phyloP scores from a whole-genome alignment of 306 rosid genomes.

The Begonia loranthoides region DNA sequence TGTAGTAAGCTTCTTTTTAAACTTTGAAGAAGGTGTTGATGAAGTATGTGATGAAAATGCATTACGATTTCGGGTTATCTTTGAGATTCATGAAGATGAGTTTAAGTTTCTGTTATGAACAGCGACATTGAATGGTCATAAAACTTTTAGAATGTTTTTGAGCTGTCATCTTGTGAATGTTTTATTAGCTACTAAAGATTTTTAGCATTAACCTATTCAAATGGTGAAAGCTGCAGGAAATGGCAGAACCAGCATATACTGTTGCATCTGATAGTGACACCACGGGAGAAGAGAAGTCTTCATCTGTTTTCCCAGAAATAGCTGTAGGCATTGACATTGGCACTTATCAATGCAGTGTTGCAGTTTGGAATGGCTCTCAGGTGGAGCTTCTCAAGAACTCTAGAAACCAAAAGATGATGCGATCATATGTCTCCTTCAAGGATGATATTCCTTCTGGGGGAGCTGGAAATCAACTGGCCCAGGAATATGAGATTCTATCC shows the following conservation, averaged over 20 bases:
- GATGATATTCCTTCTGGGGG: constrained; percentile 58
- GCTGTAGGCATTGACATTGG: constrained; percentile 82
- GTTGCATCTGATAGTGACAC: constrained; percentile 80
- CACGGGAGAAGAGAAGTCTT: constrained; percentile 47
- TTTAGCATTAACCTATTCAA: not conserved
- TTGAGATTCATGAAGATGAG: not conserved
- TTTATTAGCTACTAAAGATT: not conserved
- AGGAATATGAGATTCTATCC: constrained; percentile 48
- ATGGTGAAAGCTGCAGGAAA: constrained; percentile 27
- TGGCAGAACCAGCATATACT: constrained; percentile 72
- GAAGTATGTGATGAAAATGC: too few relatives aligned
- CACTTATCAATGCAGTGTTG: constrained; percentile 80
- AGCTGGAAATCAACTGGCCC: constrained; percentile 30
- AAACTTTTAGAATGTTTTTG: too few relatives aligned
- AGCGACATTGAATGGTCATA: too few relatives aligned
- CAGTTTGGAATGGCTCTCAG: constrained; percentile 74
- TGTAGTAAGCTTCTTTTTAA: too few relatives aligned
- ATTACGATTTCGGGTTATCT: not conserved
- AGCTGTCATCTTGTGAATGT: not conserved
- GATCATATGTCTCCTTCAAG: constrained; percentile 64
- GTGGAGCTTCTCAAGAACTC: constrained; percentile 62
- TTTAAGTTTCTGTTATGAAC: not conserved
- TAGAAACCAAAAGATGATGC: constrained; percentile 61
- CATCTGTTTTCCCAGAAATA: constrained; percentile 44
- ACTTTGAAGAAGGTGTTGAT: too few relatives aligned